These are phyloP conservation scores for Beauveria sp. DNA, from an alignment of 2,329 filamentous ascomycete genomes.

Conservation along the genomic window DNA sequence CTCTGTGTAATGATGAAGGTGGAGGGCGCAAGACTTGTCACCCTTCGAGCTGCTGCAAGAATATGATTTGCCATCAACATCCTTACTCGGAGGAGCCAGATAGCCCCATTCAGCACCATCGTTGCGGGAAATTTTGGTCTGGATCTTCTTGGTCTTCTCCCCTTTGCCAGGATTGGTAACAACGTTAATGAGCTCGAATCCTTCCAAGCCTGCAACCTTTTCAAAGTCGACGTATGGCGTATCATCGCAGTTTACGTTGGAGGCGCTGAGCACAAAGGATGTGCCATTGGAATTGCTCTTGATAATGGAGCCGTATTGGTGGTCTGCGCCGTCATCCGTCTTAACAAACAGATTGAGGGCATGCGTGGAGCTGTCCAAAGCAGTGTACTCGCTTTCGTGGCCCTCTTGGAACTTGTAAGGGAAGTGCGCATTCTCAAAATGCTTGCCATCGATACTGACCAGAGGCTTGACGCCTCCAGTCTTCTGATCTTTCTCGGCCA, in stretches of 20 bases:
- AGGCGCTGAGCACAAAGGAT: conserved; percentile 78
- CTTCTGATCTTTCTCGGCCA: conserved; percentile 66
- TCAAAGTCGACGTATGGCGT: conserved; percentile 87
- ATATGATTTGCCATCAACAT: conserved; percentile 64
- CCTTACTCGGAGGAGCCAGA: conserved; percentile 62
- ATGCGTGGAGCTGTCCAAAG: conserved; percentile 90
- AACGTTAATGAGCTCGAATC: conserved; percentile 78
- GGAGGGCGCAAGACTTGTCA: conserved; percentile 67
- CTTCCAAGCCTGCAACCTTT: conserved; percentile 87
- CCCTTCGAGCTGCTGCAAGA: conserved; percentile 55
- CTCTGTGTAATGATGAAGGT: conserved; percentile 95
- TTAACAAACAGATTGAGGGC: conserved; percentile 91
- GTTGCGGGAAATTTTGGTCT: conserved; percentile 91
- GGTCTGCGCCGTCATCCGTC: conserved; percentile 56
- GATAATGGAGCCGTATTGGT: conserved; percentile 76
- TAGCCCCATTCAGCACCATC: conserved; percentile 84
- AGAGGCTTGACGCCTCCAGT: conserved; percentile 65
- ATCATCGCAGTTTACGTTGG: conserved; percentile 72
- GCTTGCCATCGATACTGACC: conserved; percentile 75
- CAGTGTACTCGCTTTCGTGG: conserved; percentile 78
- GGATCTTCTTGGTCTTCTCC: conserved; percentile 77
- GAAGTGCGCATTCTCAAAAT: conserved; percentile 77
- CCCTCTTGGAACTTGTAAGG: conserved; percentile 75
- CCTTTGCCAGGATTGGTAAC: conserved; percentile 66
- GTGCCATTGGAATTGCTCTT: conserved; percentile 99